Evolutionary conservation across 2,329 filamentous ascomycete genomes (phyloP), one percentile per base, ranked within the genome.

Genomic region (Alternaria consortialis): DNA sequence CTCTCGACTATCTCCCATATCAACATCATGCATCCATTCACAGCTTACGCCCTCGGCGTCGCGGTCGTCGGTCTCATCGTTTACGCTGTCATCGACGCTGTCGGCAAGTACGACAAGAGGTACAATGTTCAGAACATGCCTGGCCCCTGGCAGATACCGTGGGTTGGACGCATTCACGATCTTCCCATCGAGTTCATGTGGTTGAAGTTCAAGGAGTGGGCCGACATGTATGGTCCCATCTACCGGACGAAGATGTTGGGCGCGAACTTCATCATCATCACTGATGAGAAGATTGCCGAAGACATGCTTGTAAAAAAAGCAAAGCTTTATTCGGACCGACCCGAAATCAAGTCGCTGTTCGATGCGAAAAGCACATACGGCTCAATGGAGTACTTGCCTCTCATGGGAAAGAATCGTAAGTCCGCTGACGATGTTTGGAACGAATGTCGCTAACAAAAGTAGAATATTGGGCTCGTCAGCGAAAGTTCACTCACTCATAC

Each of bases 371-470:
- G 83, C 63, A 83, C 82, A 1, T 67, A 83, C 70, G 84, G 84
- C 3, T 85, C 84, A 1, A 85, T 85, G 84, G 84, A 85, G 58
- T 86, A 86, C 58, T 77, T 86, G 2, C 84, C 84, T 5, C 69
- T 86, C 42, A 86, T 86, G 84, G 84, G 84, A 48, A 84, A 81
- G 72, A 86, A 86, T 64, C 77, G 84, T 85, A 74, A 72, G 83
- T 69, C n/a, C 17, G 8, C 6, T 17, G 4, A 13, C 13, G 4
- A 36, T 15, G 5, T 11, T 11, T 40, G 12, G 5, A 11, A 13
- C 15, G 46, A 48, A 34, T 13, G 6, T 13, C 3, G 48, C 65
- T 74, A 52, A 75, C 54, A 20, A 6, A 9, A 34, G 54, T 50
- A 76, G 84, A 84, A 62, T 85, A 85, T 72, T 86, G 84, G 84